Percentiles rank a stretch among this genome's conserved stretches.
These are phyloP conservation scores for Euryodendron excelsum DNA, from an alignment of 148 eudicot genomes.

Conservation along the genomic window DNA sequence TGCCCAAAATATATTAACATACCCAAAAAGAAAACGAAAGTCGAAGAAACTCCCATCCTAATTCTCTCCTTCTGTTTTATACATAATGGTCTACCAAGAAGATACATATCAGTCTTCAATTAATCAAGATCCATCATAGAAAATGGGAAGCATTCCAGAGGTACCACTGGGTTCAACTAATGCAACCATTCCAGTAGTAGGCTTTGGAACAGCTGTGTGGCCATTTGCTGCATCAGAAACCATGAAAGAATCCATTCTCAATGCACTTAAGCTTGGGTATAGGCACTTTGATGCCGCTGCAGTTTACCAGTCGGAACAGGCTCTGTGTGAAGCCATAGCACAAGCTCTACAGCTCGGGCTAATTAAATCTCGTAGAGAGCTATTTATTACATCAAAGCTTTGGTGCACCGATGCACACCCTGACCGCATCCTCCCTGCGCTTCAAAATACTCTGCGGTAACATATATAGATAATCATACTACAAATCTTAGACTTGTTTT, in stretches of 20 bases:
- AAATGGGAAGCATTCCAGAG: neutral
- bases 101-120: too few relatives aligned
- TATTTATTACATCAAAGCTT: constrained; percentile 21
- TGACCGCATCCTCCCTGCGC: constrained; percentile 15
- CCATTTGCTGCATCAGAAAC: constrained; percentile 8
- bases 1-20: too few relatives aligned
- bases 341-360: too few relatives aligned
- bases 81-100: too few relatives aligned
- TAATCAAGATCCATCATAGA: too few relatives aligned
- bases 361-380: too few relatives aligned
- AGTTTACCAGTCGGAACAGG: constrained; percentile 9
- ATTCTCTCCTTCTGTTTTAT: too few relatives aligned
- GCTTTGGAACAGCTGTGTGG: constrained; percentile 16
- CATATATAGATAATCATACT: too few relatives aligned
- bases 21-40: too few relatives aligned
- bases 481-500: too few relatives aligned
- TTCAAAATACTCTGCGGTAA: constrained; percentile 17
- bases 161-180: neutral
- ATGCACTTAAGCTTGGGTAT: constrained; percentile 19
- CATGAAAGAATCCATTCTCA: constrained; percentile 11
- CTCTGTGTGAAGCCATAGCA: constrained; percentile 26
- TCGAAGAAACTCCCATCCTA: too few relatives aligned
- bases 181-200: constrained; percentile 5
- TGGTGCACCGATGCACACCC: constrained; percentile 20
- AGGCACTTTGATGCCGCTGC: constrained; percentile 28